A percentile compares a stretch with the other conserved stretches of the same genome.
phyloP scores from a whole-genome alignment of 306 rosid genomes.

The Castanea sativa region DNA sequence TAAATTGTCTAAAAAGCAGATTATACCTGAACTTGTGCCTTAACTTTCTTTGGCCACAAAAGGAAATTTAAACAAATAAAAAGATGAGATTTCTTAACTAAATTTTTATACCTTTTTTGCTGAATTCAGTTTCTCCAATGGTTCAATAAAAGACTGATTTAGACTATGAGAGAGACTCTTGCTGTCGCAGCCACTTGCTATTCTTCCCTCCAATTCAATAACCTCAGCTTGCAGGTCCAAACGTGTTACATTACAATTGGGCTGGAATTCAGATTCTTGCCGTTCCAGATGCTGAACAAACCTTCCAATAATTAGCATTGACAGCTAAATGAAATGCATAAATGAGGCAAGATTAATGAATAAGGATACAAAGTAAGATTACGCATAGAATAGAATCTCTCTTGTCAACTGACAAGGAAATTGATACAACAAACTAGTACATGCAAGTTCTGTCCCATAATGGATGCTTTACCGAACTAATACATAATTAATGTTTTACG shows the following conservation, averaged over 20 bases:
- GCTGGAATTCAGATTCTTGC: constrained; percentile 50
- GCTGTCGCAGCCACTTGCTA: constrained; percentile 39
- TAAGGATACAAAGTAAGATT: neutral
- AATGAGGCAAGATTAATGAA: neutral
- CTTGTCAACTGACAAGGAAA: neutral
- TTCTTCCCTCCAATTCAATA: constrained; percentile 51
- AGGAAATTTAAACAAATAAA: neutral
- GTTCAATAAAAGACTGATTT: constrained; percentile 38
- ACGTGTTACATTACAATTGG: constrained; percentile 31
- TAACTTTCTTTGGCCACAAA: neutral
- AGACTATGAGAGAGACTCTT: constrained; percentile 41
- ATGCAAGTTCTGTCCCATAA: neutral
- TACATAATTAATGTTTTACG: too few relatives aligned
- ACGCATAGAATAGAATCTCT: neutral
- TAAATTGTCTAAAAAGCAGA: neutral
- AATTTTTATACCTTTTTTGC: constrained; percentile 57
- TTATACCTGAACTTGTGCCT: neutral
- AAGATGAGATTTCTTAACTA: neutral
- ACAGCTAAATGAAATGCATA: constrained; percentile 15
- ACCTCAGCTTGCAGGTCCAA: constrained; percentile 50
- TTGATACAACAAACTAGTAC: neutral
- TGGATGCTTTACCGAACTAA: too few relatives aligned
- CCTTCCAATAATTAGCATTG: constrained; percentile 6
- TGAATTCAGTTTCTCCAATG: constrained; percentile 47
- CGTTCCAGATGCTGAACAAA: constrained; percentile 57